Evolutionary conservation across 1,284 basidiomycete species (phyloP), one percentile per base, ranked within the genome.

Genomic region (Cutaneotrichosporon daszewskae): DNA sequence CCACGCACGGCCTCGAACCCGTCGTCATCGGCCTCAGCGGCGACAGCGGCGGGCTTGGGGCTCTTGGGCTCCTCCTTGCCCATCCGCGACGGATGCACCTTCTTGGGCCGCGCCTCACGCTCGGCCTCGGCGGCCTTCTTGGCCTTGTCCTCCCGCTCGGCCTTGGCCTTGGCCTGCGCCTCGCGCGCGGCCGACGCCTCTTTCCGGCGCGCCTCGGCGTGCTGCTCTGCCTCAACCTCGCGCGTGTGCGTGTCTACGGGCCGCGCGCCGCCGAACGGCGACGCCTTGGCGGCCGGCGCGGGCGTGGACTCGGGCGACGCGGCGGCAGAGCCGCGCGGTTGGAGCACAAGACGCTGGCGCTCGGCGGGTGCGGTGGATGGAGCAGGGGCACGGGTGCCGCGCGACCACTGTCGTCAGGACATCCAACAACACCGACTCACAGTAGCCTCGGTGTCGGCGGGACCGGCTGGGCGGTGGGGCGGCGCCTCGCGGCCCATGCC

Each of bases 221-320:
- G 54, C 22, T 47, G 39, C 25, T 51, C 60, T 13, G 62, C 68
- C 39, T 59, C 85, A 40, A 79, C 79, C 63, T 96, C 90, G 43
- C 81, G 80, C 3, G 78, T 75, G 17, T 83, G 75, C 8, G 85
- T 82, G 67, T 96, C 89, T 25, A 96, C 84, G 12, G 92, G 90
- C 60, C 86, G 89, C 31, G 94, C 94, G 40, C 79, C 77, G 45
- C 94, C 94, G 65, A 97, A 97, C 2, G 92, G 90, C 62, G 79
- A 72, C 14, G 74, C 52, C 41, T 69, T 87, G 39, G 67, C 54
- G 10, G 62, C 40, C 23, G 62, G 26, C 3, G 76, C 67, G 5
- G 77, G 64, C 28, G 76, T 70, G 14, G 67, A 61, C 5, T 74
- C 73, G 56, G 84, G 77, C 83, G 85, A 5, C 12, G 77, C 75